phyloP scores from a whole-genome alignment of 768 basidiomycete species.

The Suillus clintonianus region DNA sequence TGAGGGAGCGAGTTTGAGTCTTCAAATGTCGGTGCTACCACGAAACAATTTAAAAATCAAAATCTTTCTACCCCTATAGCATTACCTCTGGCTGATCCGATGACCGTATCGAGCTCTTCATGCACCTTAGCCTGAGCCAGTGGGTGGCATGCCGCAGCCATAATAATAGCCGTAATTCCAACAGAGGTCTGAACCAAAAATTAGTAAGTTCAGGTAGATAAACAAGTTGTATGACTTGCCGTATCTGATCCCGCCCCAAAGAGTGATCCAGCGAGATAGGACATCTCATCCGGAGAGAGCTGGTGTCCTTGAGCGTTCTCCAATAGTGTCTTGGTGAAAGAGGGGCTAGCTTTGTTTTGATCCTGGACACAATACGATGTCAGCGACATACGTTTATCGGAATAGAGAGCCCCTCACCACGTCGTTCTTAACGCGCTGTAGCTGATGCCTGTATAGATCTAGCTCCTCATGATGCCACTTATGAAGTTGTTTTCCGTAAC shows the following conservation, averaged over 20 bases:
- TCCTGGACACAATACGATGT: slow-evolving; percentile 4
- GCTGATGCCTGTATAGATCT: too few species aligned
- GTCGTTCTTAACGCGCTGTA: too few species aligned
- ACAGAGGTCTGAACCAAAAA: slow-evolving; percentile 39
- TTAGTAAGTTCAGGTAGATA: neutral
- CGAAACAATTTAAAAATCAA: neutral
- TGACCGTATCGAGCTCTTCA: slow-evolving; percentile 50
- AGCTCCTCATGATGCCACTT: too few species aligned
- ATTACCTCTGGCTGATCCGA: slow-evolving; percentile 38
- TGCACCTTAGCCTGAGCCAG: slow-evolving; percentile 49
- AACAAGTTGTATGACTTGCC: slow-evolving; percentile 15
- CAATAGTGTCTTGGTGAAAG: slow-evolving; percentile 54
- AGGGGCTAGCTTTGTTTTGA: slow-evolving; percentile 9
- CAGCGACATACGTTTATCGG: neutral
- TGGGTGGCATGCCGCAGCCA: slow-evolving; percentile 55
- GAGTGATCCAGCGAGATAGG: slow-evolving; percentile 61
- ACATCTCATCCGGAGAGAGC: slow-evolving; percentile 51
- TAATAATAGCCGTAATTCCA: slow-evolving; percentile 48
- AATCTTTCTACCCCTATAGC: neutral
- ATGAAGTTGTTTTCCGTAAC: too few species aligned
- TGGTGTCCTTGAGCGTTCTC: slow-evolving; percentile 49
- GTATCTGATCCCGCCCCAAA: slow-evolving; percentile 65
- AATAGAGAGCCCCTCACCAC: neutral
- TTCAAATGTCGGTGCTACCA: neutral
- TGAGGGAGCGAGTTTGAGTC: neutral